Conservation (phyloP, 805 yeast genomes). For the Starmerella stellata region DNA sequence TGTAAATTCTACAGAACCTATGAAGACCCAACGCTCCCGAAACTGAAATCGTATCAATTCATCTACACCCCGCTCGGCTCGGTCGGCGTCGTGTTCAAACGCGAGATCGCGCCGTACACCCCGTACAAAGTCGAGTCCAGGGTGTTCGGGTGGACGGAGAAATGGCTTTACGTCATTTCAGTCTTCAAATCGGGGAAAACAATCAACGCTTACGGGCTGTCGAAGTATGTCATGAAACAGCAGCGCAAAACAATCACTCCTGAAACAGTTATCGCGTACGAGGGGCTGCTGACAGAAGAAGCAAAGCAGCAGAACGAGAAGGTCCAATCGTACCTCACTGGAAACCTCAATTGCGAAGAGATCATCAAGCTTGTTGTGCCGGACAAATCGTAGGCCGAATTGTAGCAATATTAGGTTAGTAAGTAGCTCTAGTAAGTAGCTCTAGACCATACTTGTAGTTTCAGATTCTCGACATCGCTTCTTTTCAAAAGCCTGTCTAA, state of each 20-base stretch:
- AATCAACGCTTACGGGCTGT: slow-evolving; percentile 40
- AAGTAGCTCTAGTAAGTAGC: not conserved
- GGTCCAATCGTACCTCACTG: slow-evolving; percentile 11
- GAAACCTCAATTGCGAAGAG: slow-evolving; percentile 14
- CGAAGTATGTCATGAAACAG: slow-evolving; percentile 66
- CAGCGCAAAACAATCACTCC: slow-evolving; percentile 64
- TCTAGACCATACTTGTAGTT: slow-evolving; percentile 1
- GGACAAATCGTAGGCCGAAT: too few species aligned
- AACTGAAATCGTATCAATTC: slow-evolving; percentile 20
- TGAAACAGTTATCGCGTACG: slow-evolving; percentile 34
- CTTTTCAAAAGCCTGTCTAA: slow-evolving; percentile 1
- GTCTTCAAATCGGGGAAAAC: slow-evolving; percentile 30
- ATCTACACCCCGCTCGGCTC: slow-evolving; percentile 68
- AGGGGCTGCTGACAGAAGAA: slow-evolving; percentile 39
- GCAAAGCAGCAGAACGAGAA: slow-evolving; percentile 23
- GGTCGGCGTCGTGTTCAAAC: slow-evolving; percentile 46
- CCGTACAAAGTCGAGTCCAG: slow-evolving; percentile 37
- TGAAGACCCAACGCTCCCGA: slow-evolving; percentile 21
- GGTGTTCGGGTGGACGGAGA: slow-evolving; percentile 67
- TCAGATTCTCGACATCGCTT: slow-evolving; percentile 5
- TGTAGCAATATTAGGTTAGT: not conserved
- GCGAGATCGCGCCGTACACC: slow-evolving; percentile 55
- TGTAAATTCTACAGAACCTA: slow-evolving; percentile 36
- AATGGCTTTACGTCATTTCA: slow-evolving; percentile 63
- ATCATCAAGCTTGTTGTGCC: slow-evolving; percentile 7